phyloP scores from a whole-genome alignment of 805 yeast species.

The Isabelozyma pseudorhagii region DNA sequence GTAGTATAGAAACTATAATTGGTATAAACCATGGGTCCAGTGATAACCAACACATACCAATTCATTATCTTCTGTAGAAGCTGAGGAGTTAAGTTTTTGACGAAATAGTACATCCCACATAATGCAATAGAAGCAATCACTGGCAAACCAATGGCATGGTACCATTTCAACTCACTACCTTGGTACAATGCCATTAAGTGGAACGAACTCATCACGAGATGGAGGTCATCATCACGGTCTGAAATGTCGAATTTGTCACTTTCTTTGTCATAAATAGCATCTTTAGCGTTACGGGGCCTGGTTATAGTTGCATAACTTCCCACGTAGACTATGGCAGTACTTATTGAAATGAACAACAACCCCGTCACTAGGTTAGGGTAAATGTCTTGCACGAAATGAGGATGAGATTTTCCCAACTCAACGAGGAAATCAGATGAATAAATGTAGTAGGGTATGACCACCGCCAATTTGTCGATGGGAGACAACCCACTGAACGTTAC shows the following conservation, averaged over 20 bases:
- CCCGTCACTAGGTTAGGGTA: slow-evolving; percentile 3
- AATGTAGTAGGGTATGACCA: slow-evolving; percentile 1
- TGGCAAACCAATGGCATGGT: slow-evolving; percentile 40
- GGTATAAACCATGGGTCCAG: slow-evolving; percentile 27
- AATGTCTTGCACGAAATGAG: background rate
- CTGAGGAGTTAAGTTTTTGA: slow-evolving; percentile 26
- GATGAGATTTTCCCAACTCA: background rate
- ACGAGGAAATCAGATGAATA: background rate
- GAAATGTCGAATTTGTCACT: slow-evolving; percentile 15
- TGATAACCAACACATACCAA: slow-evolving; percentile 29
- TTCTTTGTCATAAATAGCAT: slow-evolving; percentile 14
- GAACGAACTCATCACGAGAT: slow-evolving; percentile 7
- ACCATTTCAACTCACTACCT: slow-evolving; percentile 7
- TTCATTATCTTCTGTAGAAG: slow-evolving; percentile 29
- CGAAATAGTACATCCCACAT: slow-evolving; percentile 31
- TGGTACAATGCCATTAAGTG: slow-evolving; percentile 3
- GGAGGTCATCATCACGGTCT: slow-evolving; percentile 17
- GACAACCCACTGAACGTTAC: slow-evolving; percentile 1
- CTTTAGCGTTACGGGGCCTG: slow-evolving; percentile 20
- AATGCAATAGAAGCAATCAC: slow-evolving; percentile 40
- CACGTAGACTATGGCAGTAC: slow-evolving; percentile 16
- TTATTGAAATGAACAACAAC: slow-evolving; percentile 13
- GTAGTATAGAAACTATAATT: slow-evolving; percentile 25
- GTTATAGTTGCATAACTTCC: slow-evolving; percentile 11
- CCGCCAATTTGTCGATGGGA: slow-evolving; percentile 2